These are phyloP conservation scores for Blepharisma stoltei DNA, from an alignment of 73 alveolate genomes.

Conservation along the genomic window DNA sequence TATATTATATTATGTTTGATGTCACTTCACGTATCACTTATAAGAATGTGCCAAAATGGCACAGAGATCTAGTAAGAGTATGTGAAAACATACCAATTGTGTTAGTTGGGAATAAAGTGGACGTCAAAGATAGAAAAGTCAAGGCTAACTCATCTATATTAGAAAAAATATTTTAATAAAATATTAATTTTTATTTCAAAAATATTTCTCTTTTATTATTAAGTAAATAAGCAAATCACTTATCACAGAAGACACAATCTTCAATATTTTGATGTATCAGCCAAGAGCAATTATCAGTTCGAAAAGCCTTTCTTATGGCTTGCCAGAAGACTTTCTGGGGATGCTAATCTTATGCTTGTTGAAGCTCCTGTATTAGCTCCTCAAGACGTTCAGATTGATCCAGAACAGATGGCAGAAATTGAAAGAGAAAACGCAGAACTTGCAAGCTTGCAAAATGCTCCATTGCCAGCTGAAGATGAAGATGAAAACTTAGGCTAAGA, in stretches of 20 bases:
- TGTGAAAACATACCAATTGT: slow-evolving; percentile 87
- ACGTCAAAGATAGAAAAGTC: slow-evolving; percentile 91
- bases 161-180: too few species aligned
- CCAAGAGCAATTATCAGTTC: slow-evolving; percentile 97
- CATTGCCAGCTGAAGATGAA: slow-evolving; percentile 64
- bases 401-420: slow-evolving; percentile 68
- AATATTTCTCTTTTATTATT: slow-evolving; percentile 82
- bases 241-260: slow-evolving; percentile 98
- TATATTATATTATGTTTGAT: slow-evolving; percentile 99
- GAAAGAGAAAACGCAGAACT: slow-evolving; percentile 68
- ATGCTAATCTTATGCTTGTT: slow-evolving; percentile 72
- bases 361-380: slow-evolving; percentile 83
- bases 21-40: slow-evolving; percentile 97
- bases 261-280: slow-evolving; percentile 98
- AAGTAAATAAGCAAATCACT: slow-evolving; percentile 64
- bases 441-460: slow-evolving; percentile 40
- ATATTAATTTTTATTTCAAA: slow-evolving; percentile 89
- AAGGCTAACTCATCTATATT: too few species aligned
- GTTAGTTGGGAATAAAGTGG: slow-evolving; percentile 90
- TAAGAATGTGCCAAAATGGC: slow-evolving; percentile 97
- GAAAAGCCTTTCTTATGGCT: slow-evolving; percentile 99
- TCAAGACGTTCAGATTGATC: slow-evolving; percentile 67
- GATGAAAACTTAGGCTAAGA: slow-evolving; percentile 50
- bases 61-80: slow-evolving; percentile 91
- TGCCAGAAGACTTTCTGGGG: slow-evolving; percentile 89